Base-by-base conservation (phyloP, 768 basidiomycete species). In the Rhodosporidiobolus odoratus region DNA sequence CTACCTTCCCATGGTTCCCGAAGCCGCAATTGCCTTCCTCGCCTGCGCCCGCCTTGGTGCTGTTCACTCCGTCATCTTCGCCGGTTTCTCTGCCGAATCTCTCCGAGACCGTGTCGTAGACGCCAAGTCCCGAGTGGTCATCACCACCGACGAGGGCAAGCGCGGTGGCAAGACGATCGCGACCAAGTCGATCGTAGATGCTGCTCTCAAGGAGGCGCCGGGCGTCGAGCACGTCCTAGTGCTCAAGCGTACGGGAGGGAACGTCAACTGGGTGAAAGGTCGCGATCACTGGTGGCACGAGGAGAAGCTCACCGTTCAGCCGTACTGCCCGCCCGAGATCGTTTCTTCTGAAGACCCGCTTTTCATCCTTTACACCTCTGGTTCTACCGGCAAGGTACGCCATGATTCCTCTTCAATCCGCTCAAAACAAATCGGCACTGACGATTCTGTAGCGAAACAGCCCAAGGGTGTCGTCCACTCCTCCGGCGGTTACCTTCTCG, bases 211-310 rank as follows among this genome's bases (percentile, higher is more conserved):
- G 80, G 86, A 88, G 69, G 89, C 88, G 78, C 92, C 92, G 2
- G 77, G 81, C 8, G 92, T 97, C 67, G 88, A 96, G 79, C 89
- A 98, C 72, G 91, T 94, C 41, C 82, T 99, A 61, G 92, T 99
- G 6, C 83, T 97, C 59, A 85, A 85, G 80, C 84, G 95, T 64
- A 98, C 95, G 0, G 95, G 95, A 3, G 88, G 85, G 66, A 81
- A 86, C 65, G 87, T 96, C 25, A 83, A 87, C 5, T 91, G 89
- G 88, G 88, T 86, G 3, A 82, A 85, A 71, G 93, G 91, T 2
- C 82, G 94, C 53, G 95, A 99, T 79, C 83, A 85, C 75, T 97
- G 95, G 95, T 98, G 94, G 94, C 88, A 97, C 77, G 93, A 97
- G 80, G 92, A 93, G 81, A 84, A 84, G 35, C 85, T 83, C 30